A percentile compares a stretch with the other conserved stretches of the same genome.
Evolutionary conservation across 108 stramenopile genomes (phyloP).

Genomic region (Mayamaea pseudoterrestris): DNA sequence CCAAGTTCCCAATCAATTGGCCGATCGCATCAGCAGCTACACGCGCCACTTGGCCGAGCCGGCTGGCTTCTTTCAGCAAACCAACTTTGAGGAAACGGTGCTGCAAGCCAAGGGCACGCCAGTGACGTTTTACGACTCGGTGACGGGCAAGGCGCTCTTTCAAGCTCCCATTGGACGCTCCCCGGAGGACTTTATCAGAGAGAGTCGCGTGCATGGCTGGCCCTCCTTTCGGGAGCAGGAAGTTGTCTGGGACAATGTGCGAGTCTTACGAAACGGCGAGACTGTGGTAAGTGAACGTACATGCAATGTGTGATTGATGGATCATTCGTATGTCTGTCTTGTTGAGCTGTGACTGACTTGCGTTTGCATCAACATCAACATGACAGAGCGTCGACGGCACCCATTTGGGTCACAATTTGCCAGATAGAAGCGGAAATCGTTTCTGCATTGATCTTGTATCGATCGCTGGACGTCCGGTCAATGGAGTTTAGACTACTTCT

Average conservation of each 20-base stretch:
- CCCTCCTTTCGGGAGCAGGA: conserved; percentile 75
- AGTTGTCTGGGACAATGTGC: conserved; percentile 83
- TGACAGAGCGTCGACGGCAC: conserved; percentile 8
- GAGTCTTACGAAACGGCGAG: conserved; percentile 80
- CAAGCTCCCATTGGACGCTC: conserved; percentile 61
- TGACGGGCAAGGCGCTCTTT: conserved; percentile 76
- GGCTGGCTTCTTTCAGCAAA: conserved; percentile 62
- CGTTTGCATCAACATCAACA: too few relatives aligned
- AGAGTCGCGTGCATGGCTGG: conserved; percentile 62
- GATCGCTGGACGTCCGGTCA: conserved; percentile 47
- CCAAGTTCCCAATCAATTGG: conserved; percentile 34
- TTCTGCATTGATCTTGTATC: conserved; percentile 70
- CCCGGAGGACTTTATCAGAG: conserved; percentile 55
- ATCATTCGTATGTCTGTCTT: conserved; percentile 57
- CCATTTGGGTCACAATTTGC: conserved; percentile 66
- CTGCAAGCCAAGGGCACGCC: conserved; percentile 10
- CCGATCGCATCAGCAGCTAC: conserved; percentile 68
- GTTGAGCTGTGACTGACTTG: conserved; percentile 27
- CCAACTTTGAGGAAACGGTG: conserved; percentile 30
- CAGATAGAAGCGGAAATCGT: conserved; percentile 41
- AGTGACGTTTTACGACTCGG: conserved; percentile 81
- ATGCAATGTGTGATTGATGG: conserved; percentile 71
- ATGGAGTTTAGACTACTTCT: too few relatives aligned
- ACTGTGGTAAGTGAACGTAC: conserved; percentile 77
- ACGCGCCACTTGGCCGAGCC: conserved; percentile 82